phyloP scores from a whole-genome alignment of 805 yeast genomes.

The Candida alai region DNA sequence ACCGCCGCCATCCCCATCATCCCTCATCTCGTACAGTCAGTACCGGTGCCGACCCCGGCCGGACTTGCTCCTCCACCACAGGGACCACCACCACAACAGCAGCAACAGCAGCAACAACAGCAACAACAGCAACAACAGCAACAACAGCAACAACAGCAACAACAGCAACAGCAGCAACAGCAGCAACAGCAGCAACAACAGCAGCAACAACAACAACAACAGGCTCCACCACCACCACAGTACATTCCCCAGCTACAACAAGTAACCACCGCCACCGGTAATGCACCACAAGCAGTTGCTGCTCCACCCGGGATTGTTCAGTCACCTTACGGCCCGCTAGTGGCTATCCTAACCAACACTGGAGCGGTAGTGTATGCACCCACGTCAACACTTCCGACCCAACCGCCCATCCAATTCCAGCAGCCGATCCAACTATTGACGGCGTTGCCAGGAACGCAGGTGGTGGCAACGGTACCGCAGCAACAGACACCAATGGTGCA shows the following conservation, averaged over 20 bases:
- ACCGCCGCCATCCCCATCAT: slow-evolving; percentile 4
- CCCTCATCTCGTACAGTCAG: slow-evolving; percentile 1
- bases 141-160: slow-evolving; percentile 3
- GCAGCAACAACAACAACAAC: neutral
- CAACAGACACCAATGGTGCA: slow-evolving; percentile 3
- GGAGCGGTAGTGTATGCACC: slow-evolving; percentile 13
- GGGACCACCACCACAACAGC: slow-evolving; percentile 1
- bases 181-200: neutral
- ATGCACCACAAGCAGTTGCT: neutral
- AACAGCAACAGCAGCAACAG: neutral
- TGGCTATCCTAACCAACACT: slow-evolving; percentile 20
- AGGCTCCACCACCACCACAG: slow-evolving; percentile 3
- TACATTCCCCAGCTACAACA: slow-evolving; percentile 1
- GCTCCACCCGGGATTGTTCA: slow-evolving; percentile 15
- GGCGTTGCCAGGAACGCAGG: slow-evolving; percentile 3
- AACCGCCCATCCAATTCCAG: too few relatives aligned
- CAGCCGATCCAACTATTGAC: slow-evolving; percentile 1
- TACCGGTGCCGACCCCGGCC: too few relatives aligned
- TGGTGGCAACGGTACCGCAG: slow-evolving; percentile 3
- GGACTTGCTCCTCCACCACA: too few relatives aligned
- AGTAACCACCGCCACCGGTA: neutral
- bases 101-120: neutral
- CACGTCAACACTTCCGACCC: slow-evolving; percentile 9
- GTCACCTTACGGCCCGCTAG: slow-evolving; percentile 26
- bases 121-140: neutral